Percentiles rank a stretch among this genome's conserved stretches.
phyloP scores from a whole-genome alignment of 2,329 filamentous ascomycete genomes.

The Grosmannia serpens region DNA sequence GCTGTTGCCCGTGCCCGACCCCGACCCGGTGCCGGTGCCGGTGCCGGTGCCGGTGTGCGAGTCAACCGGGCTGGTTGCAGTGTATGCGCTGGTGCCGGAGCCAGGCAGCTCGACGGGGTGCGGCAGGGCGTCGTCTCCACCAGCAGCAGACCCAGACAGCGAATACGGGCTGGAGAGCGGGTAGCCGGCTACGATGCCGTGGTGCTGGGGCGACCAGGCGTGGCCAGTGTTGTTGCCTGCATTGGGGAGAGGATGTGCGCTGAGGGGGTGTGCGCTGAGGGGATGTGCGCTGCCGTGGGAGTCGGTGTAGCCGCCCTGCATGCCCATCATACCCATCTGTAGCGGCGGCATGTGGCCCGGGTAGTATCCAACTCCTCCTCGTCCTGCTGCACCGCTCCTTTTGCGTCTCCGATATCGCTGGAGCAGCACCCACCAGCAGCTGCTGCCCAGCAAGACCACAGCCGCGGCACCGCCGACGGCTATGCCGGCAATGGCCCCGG shows the following conservation, averaged over 20 bases:
- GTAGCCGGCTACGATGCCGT: not conserved
- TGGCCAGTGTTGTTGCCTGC: not conserved
- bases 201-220: not conserved
- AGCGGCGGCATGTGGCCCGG: not conserved
- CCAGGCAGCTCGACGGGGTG: not conserved
- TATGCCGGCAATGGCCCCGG: slow-evolving; percentile 33
- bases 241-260: too few relatives aligned
- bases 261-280: not conserved
- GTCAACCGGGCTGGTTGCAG: not conserved
- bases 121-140: not conserved
- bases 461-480: slow-evolving; percentile 24
- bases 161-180: not conserved
- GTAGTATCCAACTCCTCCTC: not conserved
- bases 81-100: not conserved
- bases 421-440: slow-evolving; percentile 1
- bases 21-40: not conserved
- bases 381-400: not conserved
- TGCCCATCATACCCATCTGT: not conserved
- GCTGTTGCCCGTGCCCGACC: slow-evolving; percentile 6
- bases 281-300: not conserved
- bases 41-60: not conserved
- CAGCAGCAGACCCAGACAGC: not conserved
- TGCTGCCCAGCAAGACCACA: slow-evolving; percentile 16
- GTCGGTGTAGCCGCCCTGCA: not conserved
- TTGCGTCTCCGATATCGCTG: slow-evolving; percentile 3